A percentile compares a stretch with the other conserved stretches of the same genome.
phyloP scores from a whole-genome alignment of 108 stramenopile species.

The Cyclotella sp. region DNA sequence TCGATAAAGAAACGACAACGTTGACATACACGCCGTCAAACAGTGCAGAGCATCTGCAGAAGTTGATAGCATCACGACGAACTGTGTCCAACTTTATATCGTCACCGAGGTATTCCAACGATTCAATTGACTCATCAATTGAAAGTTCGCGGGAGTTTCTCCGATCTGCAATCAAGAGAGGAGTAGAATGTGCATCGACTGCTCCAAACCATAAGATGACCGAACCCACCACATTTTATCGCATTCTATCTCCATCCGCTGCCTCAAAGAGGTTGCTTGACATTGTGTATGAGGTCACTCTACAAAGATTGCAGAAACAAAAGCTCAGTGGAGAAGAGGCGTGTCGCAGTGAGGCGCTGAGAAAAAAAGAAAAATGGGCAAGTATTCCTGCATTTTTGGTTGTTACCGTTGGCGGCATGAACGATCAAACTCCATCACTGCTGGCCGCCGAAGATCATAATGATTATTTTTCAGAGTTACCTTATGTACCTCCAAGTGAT shows the following conservation, averaged over 20 bases:
- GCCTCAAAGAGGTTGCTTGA: constrained; percentile 58
- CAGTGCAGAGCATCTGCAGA: constrained; percentile 33
- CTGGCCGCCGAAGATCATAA: neutral
- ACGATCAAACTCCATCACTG: constrained; percentile 36
- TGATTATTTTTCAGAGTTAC: constrained; percentile 49
- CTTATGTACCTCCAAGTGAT: constrained; percentile 60
- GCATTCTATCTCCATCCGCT: constrained; percentile 58
- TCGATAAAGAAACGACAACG: neutral
- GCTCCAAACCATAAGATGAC: constrained; percentile 78
- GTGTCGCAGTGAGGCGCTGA: constrained; percentile 47
- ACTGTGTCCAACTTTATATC: constrained; percentile 40
- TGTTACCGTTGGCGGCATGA: constrained; percentile 58
- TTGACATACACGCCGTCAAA: neutral
- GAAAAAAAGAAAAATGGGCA: constrained; percentile 73
- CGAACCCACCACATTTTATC: constrained; percentile 71
- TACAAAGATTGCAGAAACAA: constrained; percentile 27
- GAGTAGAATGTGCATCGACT: constrained; percentile 59
- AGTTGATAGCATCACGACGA: constrained; percentile 36
- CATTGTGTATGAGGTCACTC: constrained; percentile 66
- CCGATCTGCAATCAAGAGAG: constrained; percentile 61
- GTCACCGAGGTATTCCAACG: neutral
- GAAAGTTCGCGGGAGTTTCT: constrained; percentile 13
- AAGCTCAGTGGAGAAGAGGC: constrained; percentile 51
- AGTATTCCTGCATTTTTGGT: constrained; percentile 77
- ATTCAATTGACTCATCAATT: constrained; percentile 8